Evolutionary conservation across 1,284 basidiomycete genomes (phyloP).

Genomic region (Trametes polyzona): DNA sequence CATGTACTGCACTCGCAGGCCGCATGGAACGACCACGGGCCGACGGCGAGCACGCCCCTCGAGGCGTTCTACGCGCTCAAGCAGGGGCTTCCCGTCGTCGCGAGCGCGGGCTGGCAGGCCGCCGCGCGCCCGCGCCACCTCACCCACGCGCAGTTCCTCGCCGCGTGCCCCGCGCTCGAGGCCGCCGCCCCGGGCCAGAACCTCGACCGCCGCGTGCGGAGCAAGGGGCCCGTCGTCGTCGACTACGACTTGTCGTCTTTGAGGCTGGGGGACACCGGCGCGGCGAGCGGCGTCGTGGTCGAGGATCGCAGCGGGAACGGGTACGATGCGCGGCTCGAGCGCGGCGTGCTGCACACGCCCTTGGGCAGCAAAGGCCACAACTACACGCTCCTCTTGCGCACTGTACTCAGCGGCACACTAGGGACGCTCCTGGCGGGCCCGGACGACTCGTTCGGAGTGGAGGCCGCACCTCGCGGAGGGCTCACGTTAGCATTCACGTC

Average conservation of each 20-base stretch:
- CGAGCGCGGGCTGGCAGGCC: conserved; percentile 30
- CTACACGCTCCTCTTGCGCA: conserved; percentile 37
- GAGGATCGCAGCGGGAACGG: conserved; percentile 31
- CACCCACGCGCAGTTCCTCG: conserved; percentile 29
- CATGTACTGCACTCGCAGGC: conserved; percentile 13
- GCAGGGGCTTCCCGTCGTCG: conserved; percentile 30
- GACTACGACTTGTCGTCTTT: conserved; percentile 19
- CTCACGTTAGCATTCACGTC: conserved; percentile 32
- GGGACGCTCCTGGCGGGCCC: conserved; percentile 30
- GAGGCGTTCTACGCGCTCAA: conserved; percentile 34
- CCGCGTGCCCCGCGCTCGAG: conserved; percentile 25
- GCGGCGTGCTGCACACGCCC: conserved; percentile 31
- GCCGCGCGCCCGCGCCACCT: conserved; percentile 29
- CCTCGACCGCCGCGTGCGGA: conserved; percentile 29
- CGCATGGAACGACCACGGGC: conserved; percentile 35
- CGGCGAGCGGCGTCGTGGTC: conserved; percentile 10
- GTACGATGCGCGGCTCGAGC: conserved; percentile 23
- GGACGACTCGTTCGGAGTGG: conserved; percentile 29
- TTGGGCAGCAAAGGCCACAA: conserved; percentile 40
- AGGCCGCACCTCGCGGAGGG: conserved; percentile 5
- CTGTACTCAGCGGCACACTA: conserved; percentile 10
- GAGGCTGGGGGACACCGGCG: neutral
- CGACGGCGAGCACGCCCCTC: conserved; percentile 29
- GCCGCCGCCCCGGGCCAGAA: conserved; percentile 32
- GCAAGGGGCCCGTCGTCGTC: conserved; percentile 21